Evolutionary conservation across 306 rosid genomes (phyloP).

Genomic region (Inga laurina): DNA sequence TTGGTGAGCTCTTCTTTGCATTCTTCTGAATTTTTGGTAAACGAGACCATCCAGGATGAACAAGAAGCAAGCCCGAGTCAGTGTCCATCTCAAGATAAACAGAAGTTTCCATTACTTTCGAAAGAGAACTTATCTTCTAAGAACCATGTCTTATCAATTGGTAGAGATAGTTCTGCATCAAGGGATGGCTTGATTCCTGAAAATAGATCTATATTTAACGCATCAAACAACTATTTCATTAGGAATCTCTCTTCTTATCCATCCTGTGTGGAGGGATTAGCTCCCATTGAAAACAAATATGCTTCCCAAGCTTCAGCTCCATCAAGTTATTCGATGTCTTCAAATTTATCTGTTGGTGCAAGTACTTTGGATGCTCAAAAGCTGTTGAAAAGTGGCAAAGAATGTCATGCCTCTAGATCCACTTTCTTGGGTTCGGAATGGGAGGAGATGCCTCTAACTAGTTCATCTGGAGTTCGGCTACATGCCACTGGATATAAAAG

Average conservation of each 20-base stretch:
- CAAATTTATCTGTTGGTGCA: conserved; percentile 42
- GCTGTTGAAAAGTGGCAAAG: conserved; percentile 43
- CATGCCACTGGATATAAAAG: conserved; percentile 45
- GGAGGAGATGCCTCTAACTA: conserved; percentile 38
- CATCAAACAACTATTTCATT: conserved; percentile 42
- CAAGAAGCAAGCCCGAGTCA: conserved; percentile 41
- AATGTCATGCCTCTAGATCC: conserved; percentile 40
- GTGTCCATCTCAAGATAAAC: conserved; percentile 48
- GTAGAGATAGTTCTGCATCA: conserved; percentile 32
- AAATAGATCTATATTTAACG: conserved; percentile 45
- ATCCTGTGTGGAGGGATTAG: conserved; percentile 44
- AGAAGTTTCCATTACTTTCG: conserved; percentile 38
- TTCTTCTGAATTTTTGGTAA: conserved; percentile 46
- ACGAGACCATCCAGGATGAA: conserved; percentile 42
- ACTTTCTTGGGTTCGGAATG: conserved; percentile 50
- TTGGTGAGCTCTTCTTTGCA: conserved; percentile 32
- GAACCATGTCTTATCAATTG: conserved; percentile 17
- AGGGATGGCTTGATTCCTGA: conserved; percentile 51
- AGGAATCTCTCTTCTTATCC: conserved; percentile 47
- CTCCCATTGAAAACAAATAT: conserved; percentile 40
- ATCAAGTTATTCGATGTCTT: conserved; percentile 43
- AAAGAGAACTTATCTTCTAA: conserved; percentile 38
- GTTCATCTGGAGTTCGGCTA: conserved; percentile 40
- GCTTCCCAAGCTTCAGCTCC: conserved; percentile 42
- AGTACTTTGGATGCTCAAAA: conserved; percentile 40